Base-by-base conservation (phyloP, 306 rosid species). In the Fagus crenata region DNA sequence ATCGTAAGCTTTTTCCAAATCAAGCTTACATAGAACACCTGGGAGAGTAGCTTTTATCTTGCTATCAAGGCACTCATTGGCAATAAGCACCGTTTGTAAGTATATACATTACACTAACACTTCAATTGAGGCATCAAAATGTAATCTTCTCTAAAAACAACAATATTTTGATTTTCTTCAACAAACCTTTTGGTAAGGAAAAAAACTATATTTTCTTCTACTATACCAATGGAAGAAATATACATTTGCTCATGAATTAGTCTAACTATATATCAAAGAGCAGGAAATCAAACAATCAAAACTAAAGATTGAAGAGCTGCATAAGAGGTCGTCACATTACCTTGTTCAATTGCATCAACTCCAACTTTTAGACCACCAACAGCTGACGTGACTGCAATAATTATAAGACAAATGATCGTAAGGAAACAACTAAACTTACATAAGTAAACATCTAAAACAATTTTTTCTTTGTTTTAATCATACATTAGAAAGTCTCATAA, bases 341-440 rank as follows among this genome's bases (percentile, higher is more conserved):
- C 97, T 81, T 95, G 86, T 72, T 85, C 32, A 75, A 95, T 90
- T 41, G 89, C 85, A 54, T 86, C 91, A 73, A 92, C 93, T 80
- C 90, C 96, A 77, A 92, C 84, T 81, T 83, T 92, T 73, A 95
- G 85, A 75, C 97, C 99, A 78, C 96, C 85, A 72, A 95, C 99
- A 82, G 99, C 94, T 37, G 97, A 95, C 71, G 89, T 79, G 18
- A 92, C 97, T 95, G 96, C 90, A 88, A 63, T 31, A 77, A 78
- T 77, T 73, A 77, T 83, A 71, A n/a, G 60, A 69, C 49, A 17
- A 31, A 40, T 40, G 15, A 58, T 40, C 49, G 60, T 40, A 75
- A 63, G 9, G 51, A 56, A 22, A 49, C 6, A 17, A 53, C 40
- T 14, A 71, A 64, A 31, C 51, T 31, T 39, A 78, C 42, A 43